Conservation (phyloP, 2,329 filamentous ascomycete species). For the Trichoderma afroharzianum region DNA sequence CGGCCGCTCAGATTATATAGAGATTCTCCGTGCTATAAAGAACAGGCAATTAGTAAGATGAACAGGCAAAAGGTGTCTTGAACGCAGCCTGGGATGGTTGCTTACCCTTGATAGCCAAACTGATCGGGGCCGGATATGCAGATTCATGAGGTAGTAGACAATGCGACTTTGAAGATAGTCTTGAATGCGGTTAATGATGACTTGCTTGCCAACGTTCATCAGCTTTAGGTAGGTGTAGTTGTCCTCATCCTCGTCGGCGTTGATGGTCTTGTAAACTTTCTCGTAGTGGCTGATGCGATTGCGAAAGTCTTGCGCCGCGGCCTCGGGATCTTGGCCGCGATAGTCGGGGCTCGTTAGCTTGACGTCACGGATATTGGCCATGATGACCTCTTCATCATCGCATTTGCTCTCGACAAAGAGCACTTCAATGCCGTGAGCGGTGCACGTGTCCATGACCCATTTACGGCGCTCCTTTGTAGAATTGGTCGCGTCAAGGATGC, state of each 20-base stretch:
- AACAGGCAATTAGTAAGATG: neutral
- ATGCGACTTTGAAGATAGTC: constrained; percentile 96
- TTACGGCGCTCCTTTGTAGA: constrained; percentile 83
- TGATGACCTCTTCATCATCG: constrained; percentile 92
- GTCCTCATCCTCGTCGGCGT: constrained; percentile 73
- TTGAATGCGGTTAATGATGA: constrained; percentile 96
- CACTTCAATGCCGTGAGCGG: constrained; percentile 75
- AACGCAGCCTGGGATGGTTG: constrained; percentile 21
- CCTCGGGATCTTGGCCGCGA: constrained; percentile 86
- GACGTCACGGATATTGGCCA: constrained; percentile 96
- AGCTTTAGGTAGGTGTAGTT: constrained; percentile 94
- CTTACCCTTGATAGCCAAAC: constrained; percentile 92
- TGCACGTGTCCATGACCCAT: constrained; percentile 84
- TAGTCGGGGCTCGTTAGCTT: constrained; percentile 98
- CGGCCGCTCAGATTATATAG: constrained; percentile 85
- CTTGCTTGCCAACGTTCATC: constrained; percentile 91
- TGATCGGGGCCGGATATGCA: constrained; percentile 93
- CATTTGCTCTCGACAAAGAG: constrained; percentile 97
- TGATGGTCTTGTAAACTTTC: constrained; percentile 91
- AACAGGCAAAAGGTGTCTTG: neutral
- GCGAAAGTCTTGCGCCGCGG: constrained; percentile 85
- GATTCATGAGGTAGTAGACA: constrained; percentile 97
- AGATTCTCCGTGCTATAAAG: constrained; percentile 80
- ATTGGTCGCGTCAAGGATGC: constrained; percentile 95
- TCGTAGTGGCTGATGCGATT: constrained; percentile 96